phyloP scores from a whole-genome alignment of 148 eudicot species.

The Fagopyrum esculentum region DNA sequence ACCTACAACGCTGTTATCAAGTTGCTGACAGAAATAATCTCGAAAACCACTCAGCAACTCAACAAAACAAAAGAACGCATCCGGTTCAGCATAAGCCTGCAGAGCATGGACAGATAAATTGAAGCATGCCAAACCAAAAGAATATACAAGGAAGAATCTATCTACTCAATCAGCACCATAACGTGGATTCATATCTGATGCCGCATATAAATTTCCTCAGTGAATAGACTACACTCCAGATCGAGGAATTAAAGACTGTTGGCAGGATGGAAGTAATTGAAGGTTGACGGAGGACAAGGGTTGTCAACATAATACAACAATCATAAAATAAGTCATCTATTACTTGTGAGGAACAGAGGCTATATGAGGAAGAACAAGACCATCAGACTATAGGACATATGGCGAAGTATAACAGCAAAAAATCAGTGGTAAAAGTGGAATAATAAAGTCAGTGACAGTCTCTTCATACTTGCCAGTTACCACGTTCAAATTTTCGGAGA shows the following conservation, averaged over 20 bases:
- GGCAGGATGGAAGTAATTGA: neutral
- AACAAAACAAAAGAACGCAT: conserved; percentile 94
- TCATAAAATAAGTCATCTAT: neutral
- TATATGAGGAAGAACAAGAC: neutral
- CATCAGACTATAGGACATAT: neutral
- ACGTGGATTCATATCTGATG: neutral
- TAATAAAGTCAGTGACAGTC: too few relatives aligned
- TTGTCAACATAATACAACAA: too few relatives aligned
- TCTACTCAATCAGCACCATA: neutral
- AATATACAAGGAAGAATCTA: neutral
- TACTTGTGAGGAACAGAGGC: neutral
- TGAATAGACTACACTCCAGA: neutral
- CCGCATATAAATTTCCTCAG: neutral
- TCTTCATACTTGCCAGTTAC: too few relatives aligned
- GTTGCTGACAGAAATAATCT: conserved; percentile 91
- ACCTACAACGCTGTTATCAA: conserved; percentile 95
- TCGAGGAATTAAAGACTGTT: neutral
- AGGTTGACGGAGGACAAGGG: neutral
- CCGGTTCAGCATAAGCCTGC: conserved; percentile 91
- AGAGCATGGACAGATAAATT: conserved; percentile 11
- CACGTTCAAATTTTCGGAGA: neutral
- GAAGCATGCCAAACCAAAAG: neutral
- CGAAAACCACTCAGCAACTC: conserved; percentile 90
- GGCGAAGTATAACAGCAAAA: neutral
- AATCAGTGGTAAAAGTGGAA: neutral